Base-by-base conservation (phyloP, 2,329 filamentous ascomycete genomes). In the Colletotrichum siamense region DNA sequence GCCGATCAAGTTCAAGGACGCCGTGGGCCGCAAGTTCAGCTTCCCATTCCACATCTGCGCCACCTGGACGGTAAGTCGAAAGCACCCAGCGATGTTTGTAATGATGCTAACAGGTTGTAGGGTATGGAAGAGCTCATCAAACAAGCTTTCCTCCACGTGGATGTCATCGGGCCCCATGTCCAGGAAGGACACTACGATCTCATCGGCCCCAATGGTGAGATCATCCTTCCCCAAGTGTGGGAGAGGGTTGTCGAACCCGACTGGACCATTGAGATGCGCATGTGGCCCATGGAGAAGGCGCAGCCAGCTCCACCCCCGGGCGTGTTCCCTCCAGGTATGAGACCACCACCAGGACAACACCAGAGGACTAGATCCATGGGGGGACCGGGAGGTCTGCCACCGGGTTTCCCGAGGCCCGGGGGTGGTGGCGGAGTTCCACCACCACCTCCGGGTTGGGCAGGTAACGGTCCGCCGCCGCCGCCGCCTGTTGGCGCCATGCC, bases 1-100 rank as follows among this genome's bases (percentile, higher is more conserved):
- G 59, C 95, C 95, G 4, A 95, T 98, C 83, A 94, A 93, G 79
- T 98, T 98, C 87, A 98, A 98, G 85, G 96, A 98, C 83, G 96
- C 96, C 1, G 92, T 98, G 18, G 95, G 95, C 36, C 91, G 96
- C 79, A 98, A 98, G 84, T 98, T 98, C 84, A 97, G 92, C 85
- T 98, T 98, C 82, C 96, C 96, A 2, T 98, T 94, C 85, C 92
- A 96, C 78, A 84, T 98, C 34, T 98, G 96, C 84, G 92, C 93
- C 81, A 97, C 93, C 4, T 98, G 95, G 95, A 88, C 89, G 87
- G 95, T 96, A 91, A 83, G 92, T 90, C 71, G 18, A 24, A 30
- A 61, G 18, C 24, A 8, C 16, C 24, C 55, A 8, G 9, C n/a
- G 15, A 32, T 34, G 8, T 36, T 24, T 8, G 32, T 63, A 55